A percentile compares a stretch with the other conserved stretches of the same genome.
phyloP scores from a whole-genome alignment of 495 filamentous ascomycete species.

The Aspergillus olivimuriae region DNA sequence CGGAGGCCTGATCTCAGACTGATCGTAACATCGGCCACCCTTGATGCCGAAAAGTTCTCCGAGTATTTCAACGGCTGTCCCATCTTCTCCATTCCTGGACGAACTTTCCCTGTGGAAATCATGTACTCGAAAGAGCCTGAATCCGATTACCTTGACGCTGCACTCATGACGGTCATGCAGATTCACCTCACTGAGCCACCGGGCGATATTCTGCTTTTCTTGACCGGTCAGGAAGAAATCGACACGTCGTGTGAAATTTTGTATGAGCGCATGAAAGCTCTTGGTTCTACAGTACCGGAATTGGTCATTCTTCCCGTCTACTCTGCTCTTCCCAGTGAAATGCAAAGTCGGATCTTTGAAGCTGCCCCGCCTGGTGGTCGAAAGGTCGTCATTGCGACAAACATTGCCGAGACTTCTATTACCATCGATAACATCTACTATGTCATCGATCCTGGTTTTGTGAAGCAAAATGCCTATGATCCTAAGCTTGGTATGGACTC shows the following conservation, averaged over 20 bases:
- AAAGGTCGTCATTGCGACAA: conserved; percentile 97
- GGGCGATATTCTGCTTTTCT: conserved; percentile 91
- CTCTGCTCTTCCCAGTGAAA: conserved; percentile 83
- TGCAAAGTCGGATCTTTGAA: conserved; percentile 92
- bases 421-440: conserved; percentile 98
- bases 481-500: conserved; percentile 98
- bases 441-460: conserved; percentile 94
- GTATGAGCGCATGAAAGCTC: conserved; percentile 91
- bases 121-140: conserved; percentile 93
- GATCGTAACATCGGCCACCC: conserved; percentile 91
- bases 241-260: conserved; percentile 89
- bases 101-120: conserved; percentile 92
- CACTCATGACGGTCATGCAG: conserved; percentile 93
- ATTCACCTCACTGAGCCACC: conserved; percentile 88
- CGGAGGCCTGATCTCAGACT: conserved; percentile 80
- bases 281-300: conserved; percentile 87
- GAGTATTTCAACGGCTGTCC: conserved; percentile 91
- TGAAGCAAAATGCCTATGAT: conserved; percentile 96
- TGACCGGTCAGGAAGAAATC: conserved; percentile 98
- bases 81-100: conserved; percentile 92
- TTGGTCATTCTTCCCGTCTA: conserved; percentile 93
- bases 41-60: conserved; percentile 97
- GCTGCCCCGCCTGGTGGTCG: conserved; percentile 80
- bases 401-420: conserved; percentile 96
- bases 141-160: conserved; percentile 93